These are phyloP conservation scores for Microbotryum scabiosae DNA, from an alignment of 1,284 basidiomycete genomes.

Conservation along the genomic window DNA sequence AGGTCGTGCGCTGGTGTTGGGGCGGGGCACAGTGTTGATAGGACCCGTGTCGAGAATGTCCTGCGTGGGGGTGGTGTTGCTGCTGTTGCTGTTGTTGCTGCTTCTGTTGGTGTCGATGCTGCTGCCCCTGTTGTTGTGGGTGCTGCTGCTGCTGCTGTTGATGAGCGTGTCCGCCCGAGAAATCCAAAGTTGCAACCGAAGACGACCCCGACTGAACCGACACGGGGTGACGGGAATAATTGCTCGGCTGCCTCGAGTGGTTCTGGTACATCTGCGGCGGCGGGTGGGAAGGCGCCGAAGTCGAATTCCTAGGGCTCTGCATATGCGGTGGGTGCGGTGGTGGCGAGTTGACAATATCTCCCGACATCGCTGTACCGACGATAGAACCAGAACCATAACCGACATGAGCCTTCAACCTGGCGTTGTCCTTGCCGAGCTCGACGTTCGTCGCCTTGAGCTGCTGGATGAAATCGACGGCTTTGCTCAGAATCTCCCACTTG, in stretches of 20 bases:
- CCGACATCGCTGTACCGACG: not conserved
- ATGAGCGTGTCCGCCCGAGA: not conserved
- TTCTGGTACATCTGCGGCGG: not conserved
- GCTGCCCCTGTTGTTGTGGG: not conserved
- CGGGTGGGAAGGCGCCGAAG: not conserved
- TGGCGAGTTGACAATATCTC: not conserved
- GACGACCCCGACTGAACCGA: not conserved
- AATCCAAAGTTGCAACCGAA: not conserved
- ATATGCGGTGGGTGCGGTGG: not conserved
- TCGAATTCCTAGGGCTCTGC: not conserved
- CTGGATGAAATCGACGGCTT: conserved; percentile 84
- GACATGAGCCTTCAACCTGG: conserved; percentile 21
- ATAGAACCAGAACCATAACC: conserved; percentile 4
- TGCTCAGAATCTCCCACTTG: conserved; percentile 93
- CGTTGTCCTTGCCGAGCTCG: conserved; percentile 41
- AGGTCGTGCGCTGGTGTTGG: not conserved
- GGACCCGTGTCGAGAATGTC: too few species aligned
- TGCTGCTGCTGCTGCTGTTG: not conserved
- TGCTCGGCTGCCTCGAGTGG: not conserved
- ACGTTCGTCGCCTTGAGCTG: conserved; percentile 64
- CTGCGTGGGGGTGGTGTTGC: not conserved
- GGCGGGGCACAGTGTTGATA: not conserved
- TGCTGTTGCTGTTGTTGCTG: not conserved
- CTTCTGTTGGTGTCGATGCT: not conserved
- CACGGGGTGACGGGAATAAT: not conserved